Evolutionary conservation across 1,139 yeast genomes (phyloP), one percentile per base, ranked within the genome.

Genomic region (Geotrichum candidum): DNA sequence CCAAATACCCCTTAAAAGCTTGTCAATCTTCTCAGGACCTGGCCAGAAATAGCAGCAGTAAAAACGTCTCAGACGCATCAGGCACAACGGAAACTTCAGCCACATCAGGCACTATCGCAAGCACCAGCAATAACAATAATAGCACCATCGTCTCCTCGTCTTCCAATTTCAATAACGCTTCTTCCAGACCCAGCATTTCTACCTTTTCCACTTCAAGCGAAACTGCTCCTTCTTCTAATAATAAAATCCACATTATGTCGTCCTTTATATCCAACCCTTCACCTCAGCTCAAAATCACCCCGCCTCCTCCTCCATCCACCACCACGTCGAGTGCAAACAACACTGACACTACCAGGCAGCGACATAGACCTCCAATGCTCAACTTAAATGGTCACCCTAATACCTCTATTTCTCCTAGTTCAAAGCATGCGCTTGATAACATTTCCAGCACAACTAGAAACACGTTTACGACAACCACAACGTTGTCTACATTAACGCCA

Each of bases 301-400:
- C 33, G 22, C 31, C 31, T 50, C 58, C 41, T 15, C 31, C 58
- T 46, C 27, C 58, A 10, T 22, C 58, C 5, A 29, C 51, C 23
- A 23, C 23, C n/a, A 18, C 23, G 18, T 6, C 9, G 9, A 38
- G 22, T 38, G 25, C 31, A 33, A 35, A 53, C 25, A 53, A 11
- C 48, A 11, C 56, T 13, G 13, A 25, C 25, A 7, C 54, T 13
- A 35, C 15, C 46, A 23, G 54, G 2, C 46, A 48, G 27, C 59
- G 64, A n/a, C 63, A 52, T 54, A 54, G 64, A 15, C 64, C 64
- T 45, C 65, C 64, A 31, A 61, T 59, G 64, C 59, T 63, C 25
- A 60, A 59, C 18, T 59, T 61, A 18, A 59, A 54, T 31, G 29
- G 56, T 33, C 57, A 54, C 29, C 15, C 56, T 3, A 29, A 52